phyloP scores from a whole-genome alignment of 768 basidiomycete genomes.

The Polyporus arcularius region DNA sequence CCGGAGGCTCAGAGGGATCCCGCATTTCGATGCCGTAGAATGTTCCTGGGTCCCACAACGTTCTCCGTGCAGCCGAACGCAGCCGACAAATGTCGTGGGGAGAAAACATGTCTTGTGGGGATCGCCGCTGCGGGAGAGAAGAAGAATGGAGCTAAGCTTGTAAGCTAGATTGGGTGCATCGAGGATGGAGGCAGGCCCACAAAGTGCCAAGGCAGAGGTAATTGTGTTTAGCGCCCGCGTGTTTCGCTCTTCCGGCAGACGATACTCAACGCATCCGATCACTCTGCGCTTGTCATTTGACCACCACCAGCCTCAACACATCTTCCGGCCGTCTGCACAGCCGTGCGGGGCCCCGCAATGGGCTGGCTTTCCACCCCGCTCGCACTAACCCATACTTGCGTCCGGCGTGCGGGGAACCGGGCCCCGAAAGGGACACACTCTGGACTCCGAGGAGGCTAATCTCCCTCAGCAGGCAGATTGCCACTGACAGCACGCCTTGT shows the following conservation, averaged over 20 bases:
- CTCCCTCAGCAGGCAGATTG: neutral
- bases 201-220: neutral
- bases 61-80: too few relatives aligned
- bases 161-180: neutral
- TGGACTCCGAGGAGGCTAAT: neutral
- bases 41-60: too few relatives aligned
- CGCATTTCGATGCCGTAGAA: too few relatives aligned
- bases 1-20: too few relatives aligned
- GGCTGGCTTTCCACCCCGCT: conserved; percentile 11
- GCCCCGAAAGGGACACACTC: neutral
- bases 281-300: neutral
- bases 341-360: neutral
- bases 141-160: too few relatives aligned
- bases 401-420: neutral
- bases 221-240: neutral
- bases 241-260: neutral
- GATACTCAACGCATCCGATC: neutral
- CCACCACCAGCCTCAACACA: neutral
- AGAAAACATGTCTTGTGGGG: too few relatives aligned
- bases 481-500: neutral
- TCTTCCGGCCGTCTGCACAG: neutral
- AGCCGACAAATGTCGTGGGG: too few relatives aligned
- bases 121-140: too few relatives aligned
- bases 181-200: neutral
- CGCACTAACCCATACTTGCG: neutral